Percentiles rank a stretch among this genome's conserved stretches.
These are phyloP conservation scores for Onygenales sp. DNA, from an alignment of 2,329 filamentous ascomycete genomes.

Conservation along the genomic window DNA sequence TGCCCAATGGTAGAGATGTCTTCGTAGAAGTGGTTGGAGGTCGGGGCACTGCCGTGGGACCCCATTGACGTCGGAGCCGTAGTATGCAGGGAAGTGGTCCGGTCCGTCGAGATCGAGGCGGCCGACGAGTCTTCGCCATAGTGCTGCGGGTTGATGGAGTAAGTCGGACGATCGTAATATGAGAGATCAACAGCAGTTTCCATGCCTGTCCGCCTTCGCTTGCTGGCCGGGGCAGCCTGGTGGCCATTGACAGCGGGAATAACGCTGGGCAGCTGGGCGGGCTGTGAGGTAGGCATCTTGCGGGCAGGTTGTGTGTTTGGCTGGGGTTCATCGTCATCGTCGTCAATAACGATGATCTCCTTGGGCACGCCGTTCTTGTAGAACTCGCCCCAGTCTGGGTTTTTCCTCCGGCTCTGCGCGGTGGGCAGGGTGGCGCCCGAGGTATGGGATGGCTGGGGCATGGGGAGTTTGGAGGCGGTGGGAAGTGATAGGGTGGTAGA, in stretches of 20 bases:
- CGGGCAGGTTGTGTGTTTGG: slow-evolving; percentile 8
- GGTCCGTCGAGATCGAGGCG: slow-evolving; percentile 70
- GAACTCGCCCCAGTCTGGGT: slow-evolving; percentile 67
- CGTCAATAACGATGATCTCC: slow-evolving; percentile 75
- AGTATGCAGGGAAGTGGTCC: slow-evolving; percentile 73
- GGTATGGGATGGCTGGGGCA: slow-evolving; percentile 3
- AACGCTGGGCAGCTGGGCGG: slow-evolving; percentile 29
- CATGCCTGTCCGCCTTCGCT: slow-evolving; percentile 62
- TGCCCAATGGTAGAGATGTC: slow-evolving; percentile 62
- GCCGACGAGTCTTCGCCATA: slow-evolving; percentile 57
- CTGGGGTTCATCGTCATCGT: slow-evolving; percentile 37
- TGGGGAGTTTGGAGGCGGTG: slow-evolving; percentile 1
- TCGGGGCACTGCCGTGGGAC: slow-evolving; percentile 47
- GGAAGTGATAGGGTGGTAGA: slow-evolving; percentile 8
- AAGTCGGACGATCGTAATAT: slow-evolving; percentile 61
- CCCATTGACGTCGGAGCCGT: slow-evolving; percentile 83
- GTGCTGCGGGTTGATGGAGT: slow-evolving; percentile 64
- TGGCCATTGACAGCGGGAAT: slow-evolving; percentile 17
- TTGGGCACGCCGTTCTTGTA: slow-evolving; percentile 76
- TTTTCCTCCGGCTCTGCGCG: slow-evolving; percentile 12
- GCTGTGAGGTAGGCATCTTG: neutral
- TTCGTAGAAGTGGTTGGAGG: slow-evolving; percentile 54
- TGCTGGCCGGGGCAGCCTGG: slow-evolving; percentile 42
- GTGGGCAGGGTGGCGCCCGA: slow-evolving; percentile 9
- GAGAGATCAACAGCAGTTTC: slow-evolving; percentile 57